Evolutionary conservation across 2,329 filamentous ascomycete species (phyloP), one percentile per base, ranked within the genome.

Genomic region (Myriosclerotinia duriaeana): DNA sequence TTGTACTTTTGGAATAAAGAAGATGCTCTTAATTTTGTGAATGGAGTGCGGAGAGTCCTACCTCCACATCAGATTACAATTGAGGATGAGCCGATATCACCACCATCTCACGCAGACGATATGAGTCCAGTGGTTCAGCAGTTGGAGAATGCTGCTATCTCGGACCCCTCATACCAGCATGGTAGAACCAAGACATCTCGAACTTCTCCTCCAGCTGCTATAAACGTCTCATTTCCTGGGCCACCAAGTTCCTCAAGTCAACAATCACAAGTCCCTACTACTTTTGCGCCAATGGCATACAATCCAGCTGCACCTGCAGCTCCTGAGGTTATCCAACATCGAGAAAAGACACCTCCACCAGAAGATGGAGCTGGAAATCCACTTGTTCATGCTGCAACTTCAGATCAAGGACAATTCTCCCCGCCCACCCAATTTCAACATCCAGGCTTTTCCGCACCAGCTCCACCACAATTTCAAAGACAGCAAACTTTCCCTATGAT

Each of bases 281-380:
- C 74, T 72, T 69, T 69, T 58, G 81, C 78, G 8, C 88, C 88
- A 0, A 87, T 91, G 79, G 85, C 89, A 2, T 93, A 93, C 75
- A 93, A 93, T 74, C 91, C 91, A 3, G 90, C 91, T 0, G 90
- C 90, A 1, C 91, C 91, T 5, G 83, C 89, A 0, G 89, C 89
- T 0, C 89, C 90, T 0, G 90, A 93, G 76, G 82, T 85, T 30
- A 87, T 93, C 62, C 81, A 84, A 26, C 86, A 91, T 76, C 84
- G 91, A 58, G 91, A 93, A 77, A 93, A 93, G 82, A 94, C 91
- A 0, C 91, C 90, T 1, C 85, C 91, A 5, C 89, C 89, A 4
- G 85, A 88, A 44, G 90, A 93, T 72, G 86, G 82, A 50, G 84
- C 82, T 15, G 79, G 81, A 3, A 84, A 87, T 71, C 86, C 86